Evolutionary conservation across 768 basidiomycete species (phyloP).

Genomic region (Trametes meyenii): DNA sequence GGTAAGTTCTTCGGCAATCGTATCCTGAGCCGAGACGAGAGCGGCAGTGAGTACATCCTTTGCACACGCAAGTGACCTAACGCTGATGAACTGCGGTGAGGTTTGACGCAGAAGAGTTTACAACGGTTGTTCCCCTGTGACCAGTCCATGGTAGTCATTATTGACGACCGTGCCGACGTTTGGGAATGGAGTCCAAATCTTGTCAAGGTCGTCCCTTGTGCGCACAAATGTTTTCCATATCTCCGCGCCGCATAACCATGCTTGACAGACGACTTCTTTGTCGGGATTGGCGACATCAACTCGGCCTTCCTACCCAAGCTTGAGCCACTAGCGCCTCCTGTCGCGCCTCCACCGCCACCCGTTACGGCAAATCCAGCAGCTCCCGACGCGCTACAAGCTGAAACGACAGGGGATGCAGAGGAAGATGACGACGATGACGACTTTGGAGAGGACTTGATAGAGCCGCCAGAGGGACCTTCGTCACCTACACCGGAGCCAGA

Average conservation of each 20-base stretch:
- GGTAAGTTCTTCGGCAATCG: slow-evolving; percentile 84
- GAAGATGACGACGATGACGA: slow-evolving; percentile 19
- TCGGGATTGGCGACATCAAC: slow-evolving; percentile 98
- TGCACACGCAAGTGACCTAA: background rate
- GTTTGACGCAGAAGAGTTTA: slow-evolving; percentile 89
- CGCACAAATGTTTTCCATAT: slow-evolving; percentile 34
- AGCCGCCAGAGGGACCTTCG: slow-evolving; percentile 8
- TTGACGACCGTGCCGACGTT: slow-evolving; percentile 97
- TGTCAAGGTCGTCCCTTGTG: slow-evolving; percentile 95
- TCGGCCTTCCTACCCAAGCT: slow-evolving; percentile 88
- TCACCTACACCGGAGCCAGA: slow-evolving; percentile 34
- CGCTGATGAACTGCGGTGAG: slow-evolving; percentile 41
- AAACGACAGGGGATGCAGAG: background rate
- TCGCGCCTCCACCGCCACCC: slow-evolving; percentile 30
- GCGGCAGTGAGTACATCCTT: slow-evolving; percentile 73
- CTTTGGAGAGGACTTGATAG: slow-evolving; percentile 5
- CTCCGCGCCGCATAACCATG: slow-evolving; percentile 1
- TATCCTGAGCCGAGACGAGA: slow-evolving; percentile 92
- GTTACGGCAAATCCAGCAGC: slow-evolving; percentile 3
- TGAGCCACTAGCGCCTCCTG: slow-evolving; percentile 50
- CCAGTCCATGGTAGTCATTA: slow-evolving; percentile 98
- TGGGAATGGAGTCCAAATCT: slow-evolving; percentile 99
- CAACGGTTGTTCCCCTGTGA: slow-evolving; percentile 95
- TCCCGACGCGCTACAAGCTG: background rate
- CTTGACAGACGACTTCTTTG: slow-evolving; percentile 88